Evolutionary conservation across 345 rosid species (phyloP).

Genomic region (Citrus inodora): DNA sequence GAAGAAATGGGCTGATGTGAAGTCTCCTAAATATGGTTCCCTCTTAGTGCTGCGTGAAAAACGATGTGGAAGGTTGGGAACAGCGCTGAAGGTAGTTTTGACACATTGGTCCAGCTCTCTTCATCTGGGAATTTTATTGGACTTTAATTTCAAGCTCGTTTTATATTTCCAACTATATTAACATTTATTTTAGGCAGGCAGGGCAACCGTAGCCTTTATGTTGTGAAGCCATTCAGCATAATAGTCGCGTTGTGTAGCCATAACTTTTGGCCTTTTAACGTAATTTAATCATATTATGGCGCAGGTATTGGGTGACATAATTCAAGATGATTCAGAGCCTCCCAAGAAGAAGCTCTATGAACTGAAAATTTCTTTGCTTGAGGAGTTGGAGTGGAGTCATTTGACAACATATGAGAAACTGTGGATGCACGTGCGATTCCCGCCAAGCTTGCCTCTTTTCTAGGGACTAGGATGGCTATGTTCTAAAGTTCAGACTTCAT

Average conservation of each 20-base stretch:
- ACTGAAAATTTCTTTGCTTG: constrained; percentile 70
- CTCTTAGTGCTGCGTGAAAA: constrained; percentile 74
- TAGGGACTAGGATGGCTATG: constrained; percentile 17
- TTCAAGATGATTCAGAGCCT: constrained; percentile 66
- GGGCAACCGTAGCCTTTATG: neutral
- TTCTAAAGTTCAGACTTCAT: neutral
- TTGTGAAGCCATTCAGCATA: too few relatives aligned
- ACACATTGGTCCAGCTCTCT: neutral
- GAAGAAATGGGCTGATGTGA: constrained; percentile 82
- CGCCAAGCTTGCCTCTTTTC: constrained; percentile 68
- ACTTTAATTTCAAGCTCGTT: neutral
- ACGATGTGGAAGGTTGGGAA: constrained; percentile 65
- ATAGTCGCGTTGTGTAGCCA: too few relatives aligned
- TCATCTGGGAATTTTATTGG: neutral
- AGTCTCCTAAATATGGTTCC: constrained; percentile 73
- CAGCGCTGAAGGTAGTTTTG: constrained; percentile 75
- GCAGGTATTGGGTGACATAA: constrained; percentile 72
- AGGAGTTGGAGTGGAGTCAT: constrained; percentile 82
- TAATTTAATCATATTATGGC: neutral
- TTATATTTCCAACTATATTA: neutral
- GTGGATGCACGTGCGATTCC: constrained; percentile 95
- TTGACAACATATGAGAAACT: constrained; percentile 57
- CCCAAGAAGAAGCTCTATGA: constrained; percentile 82
- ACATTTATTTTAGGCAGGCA: neutral
- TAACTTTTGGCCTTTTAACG: neutral